These are phyloP conservation scores for Trichosporon sp. DNA, from an alignment of 1,284 basidiomycete genomes.

Conservation along the genomic window DNA sequence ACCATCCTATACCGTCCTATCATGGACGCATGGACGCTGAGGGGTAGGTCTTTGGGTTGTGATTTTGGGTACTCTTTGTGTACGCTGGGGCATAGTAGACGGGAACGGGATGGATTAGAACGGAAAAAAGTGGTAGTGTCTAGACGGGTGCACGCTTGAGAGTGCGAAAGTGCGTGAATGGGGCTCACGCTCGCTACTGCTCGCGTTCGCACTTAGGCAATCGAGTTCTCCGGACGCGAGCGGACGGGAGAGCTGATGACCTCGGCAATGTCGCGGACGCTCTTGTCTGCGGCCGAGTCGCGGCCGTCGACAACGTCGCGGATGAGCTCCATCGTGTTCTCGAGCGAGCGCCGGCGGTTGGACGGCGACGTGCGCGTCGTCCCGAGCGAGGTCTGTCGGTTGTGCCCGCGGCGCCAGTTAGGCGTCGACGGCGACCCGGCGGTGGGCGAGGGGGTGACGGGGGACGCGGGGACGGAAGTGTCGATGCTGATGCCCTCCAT, in stretches of 20 bases:
- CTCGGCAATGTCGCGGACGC: constrained; percentile 55
- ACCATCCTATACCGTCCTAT: background rate
- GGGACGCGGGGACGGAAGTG: constrained; percentile 49
- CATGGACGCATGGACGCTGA: too few species aligned
- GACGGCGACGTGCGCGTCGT: constrained; percentile 96
- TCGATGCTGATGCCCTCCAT: constrained; percentile 28
- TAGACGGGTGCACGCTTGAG: background rate
- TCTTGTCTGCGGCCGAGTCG: constrained; percentile 55
- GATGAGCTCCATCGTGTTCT: constrained; percentile 95
- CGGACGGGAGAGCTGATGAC: constrained; percentile 51
- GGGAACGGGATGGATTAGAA: background rate
- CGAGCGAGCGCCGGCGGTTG: constrained; percentile 85
- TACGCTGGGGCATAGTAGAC: background rate
- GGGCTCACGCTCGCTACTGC: too few species aligned
- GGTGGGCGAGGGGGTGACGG: constrained; percentile 35
- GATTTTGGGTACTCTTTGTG: background rate
- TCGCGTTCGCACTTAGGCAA: constrained; percentile 23
- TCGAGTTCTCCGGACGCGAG: constrained; percentile 30
- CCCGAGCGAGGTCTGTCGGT: constrained; percentile 83
- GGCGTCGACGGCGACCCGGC: constrained; percentile 45
- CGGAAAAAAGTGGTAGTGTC: background rate
- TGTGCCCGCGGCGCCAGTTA: constrained; percentile 65
- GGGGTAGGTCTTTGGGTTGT: background rate
- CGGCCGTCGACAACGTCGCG: constrained; percentile 80
- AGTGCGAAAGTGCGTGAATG: too few species aligned